Conservation (phyloP, 2,329 filamentous ascomycete species). For the Neopestalotiopsis sp. region DNA sequence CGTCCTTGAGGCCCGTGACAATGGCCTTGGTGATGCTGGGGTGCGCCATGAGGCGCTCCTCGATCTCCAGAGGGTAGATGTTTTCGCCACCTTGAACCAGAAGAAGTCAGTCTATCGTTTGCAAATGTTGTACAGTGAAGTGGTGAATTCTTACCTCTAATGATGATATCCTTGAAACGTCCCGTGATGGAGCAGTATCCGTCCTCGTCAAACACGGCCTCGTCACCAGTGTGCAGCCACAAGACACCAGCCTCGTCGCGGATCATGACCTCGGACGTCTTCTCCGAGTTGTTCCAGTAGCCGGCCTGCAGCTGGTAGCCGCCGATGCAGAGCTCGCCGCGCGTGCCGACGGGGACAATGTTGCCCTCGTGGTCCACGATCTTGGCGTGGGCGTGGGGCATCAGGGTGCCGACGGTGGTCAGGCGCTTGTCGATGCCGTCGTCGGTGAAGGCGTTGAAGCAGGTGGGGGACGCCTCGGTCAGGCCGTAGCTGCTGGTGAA, state of each 20-base stretch:
- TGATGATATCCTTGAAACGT: constrained; percentile 81
- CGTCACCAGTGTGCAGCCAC: constrained; percentile 73
- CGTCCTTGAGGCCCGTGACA: constrained; percentile 72
- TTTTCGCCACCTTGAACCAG: constrained; percentile 67
- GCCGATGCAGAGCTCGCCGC: constrained; percentile 78
- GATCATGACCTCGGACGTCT: constrained; percentile 68
- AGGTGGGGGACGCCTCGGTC: constrained; percentile 80
- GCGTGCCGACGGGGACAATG: constrained; percentile 69
- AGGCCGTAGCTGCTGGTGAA: constrained; percentile 75
- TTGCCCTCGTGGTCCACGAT: constrained; percentile 73
- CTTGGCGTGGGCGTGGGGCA: constrained; percentile 80
- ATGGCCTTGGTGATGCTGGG: constrained; percentile 67
- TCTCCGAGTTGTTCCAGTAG: constrained; percentile 74
- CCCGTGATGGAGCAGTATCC: constrained; percentile 78
- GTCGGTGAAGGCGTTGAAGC: constrained; percentile 80
- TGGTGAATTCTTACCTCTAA: constrained; percentile 60
- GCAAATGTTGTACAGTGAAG: not conserved
- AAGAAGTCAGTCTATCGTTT: not conserved
- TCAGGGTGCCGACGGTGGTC: constrained; percentile 75
- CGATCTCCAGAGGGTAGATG: constrained; percentile 76
- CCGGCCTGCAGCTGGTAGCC: constrained; percentile 77
- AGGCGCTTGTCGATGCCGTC: constrained; percentile 72
- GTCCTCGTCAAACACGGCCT: constrained; percentile 69
- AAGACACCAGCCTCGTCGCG: constrained; percentile 58
- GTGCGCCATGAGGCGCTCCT: constrained; percentile 73